A percentile compares a stretch with the other conserved stretches of the same genome.
Evolutionary conservation across 169 alveolate genomes (phyloP).

Genomic region (Cryptosporidium sp.): DNA sequence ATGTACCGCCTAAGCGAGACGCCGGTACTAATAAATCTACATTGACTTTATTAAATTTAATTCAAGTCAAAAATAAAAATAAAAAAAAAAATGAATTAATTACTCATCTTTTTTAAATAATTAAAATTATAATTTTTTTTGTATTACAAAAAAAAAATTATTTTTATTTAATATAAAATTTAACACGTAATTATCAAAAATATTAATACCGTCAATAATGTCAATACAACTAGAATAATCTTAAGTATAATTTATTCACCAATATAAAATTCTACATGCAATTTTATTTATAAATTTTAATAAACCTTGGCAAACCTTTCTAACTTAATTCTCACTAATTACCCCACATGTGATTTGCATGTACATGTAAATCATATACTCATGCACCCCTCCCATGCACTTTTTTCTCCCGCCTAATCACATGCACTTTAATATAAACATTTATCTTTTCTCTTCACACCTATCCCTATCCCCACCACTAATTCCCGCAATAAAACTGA

Average conservation of each 20-base stretch:
- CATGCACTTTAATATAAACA: background rate
- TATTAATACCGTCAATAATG: no score
- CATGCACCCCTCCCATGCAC: background rate
- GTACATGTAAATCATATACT: no score
- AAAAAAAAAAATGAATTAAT: no score
- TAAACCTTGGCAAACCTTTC: background rate
- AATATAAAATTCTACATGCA: background rate
- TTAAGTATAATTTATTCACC: background rate
- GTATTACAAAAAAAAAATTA: no score
- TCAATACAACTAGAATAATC: no score
- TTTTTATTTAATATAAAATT: no score
- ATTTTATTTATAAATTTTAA: no score
- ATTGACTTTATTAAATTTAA: background rate
- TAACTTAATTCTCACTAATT: background rate
- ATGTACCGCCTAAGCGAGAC: background rate
- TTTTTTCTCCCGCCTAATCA: background rate
- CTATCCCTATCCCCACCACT: background rate
- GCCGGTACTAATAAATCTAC: background rate
- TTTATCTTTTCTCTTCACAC: no score
- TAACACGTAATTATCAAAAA: no score
- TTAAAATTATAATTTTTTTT: no score
- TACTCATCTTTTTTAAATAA: no score
- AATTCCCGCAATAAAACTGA: background rate
- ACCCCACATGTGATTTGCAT: background rate
- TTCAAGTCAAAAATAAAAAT: no score